These are phyloP conservation scores for Colletotrichum sp. DNA, from an alignment of 2,329 filamentous ascomycete species.

Conservation along the genomic window DNA sequence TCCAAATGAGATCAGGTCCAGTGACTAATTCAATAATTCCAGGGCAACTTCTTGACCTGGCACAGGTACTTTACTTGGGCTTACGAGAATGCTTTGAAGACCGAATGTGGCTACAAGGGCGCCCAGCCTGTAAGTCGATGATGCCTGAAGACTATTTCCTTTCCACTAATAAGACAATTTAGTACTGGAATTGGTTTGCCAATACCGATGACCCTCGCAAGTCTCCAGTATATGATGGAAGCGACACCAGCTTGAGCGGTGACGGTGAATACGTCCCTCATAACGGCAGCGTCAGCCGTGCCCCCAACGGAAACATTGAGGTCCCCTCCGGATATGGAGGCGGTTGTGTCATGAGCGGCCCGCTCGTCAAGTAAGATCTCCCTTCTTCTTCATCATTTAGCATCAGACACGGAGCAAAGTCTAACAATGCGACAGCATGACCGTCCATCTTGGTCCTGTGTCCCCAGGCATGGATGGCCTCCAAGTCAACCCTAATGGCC, in stretches of 20 bases:
- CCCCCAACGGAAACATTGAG: constrained; percentile 27
- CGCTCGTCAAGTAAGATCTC: constrained; percentile 27
- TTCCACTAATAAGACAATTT: background rate
- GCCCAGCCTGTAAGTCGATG: constrained; percentile 7
- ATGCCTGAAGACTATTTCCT: too few species aligned
- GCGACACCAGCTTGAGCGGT: constrained; percentile 40
- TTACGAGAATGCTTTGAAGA: constrained; percentile 19
- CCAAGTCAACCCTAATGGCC: background rate
- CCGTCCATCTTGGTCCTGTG: constrained; percentile 34
- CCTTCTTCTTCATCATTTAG: too few species aligned
- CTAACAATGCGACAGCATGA: constrained; percentile 17
- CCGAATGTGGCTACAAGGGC: constrained; percentile 23
- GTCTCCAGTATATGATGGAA: constrained; percentile 46
- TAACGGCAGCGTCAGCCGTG: constrained; percentile 23
- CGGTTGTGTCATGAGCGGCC: constrained; percentile 36
- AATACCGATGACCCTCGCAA: constrained; percentile 31
- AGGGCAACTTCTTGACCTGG: constrained; percentile 21
- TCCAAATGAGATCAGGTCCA: too few species aligned
- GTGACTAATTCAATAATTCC: background rate
- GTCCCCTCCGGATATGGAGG: constrained; percentile 40
- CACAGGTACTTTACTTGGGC: constrained; percentile 20
- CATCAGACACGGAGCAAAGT: constrained; percentile 15
- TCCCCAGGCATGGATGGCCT: constrained; percentile 21
- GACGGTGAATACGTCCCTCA: constrained; percentile 37
- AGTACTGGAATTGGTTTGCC: constrained; percentile 42